These are phyloP conservation scores for Pseudogymnoascus sp. DNA, from an alignment of 2,329 filamentous ascomycete species.

Conservation along the genomic window DNA sequence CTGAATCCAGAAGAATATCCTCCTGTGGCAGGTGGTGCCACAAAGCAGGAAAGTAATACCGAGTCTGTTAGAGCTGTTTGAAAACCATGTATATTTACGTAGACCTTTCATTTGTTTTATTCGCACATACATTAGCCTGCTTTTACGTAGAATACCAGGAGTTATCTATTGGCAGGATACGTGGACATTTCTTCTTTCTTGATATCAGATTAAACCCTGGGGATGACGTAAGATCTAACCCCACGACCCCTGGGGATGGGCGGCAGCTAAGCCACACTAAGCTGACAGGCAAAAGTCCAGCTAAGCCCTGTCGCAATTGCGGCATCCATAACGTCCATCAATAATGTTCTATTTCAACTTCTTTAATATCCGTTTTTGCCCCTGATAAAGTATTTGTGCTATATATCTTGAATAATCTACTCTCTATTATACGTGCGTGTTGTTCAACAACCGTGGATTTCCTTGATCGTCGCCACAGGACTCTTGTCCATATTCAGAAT, in stretches of 20 bases:
- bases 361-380: neutral
- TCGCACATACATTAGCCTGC: neutral
- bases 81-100: neutral
- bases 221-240: neutral
- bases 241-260: neutral
- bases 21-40: neutral
- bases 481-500: neutral
- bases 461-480: neutral
- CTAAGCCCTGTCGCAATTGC: neutral
- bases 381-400: neutral
- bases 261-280: constrained; percentile 1
- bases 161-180: neutral
- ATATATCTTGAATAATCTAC: neutral
- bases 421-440: neutral
- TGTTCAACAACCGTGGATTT: neutral
- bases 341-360: neutral
- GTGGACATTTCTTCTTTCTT: neutral
- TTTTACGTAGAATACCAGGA: neutral
- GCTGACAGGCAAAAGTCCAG: neutral
- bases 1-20: neutral
- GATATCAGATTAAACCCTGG: neutral
- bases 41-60: neutral
- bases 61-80: neutral
- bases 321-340: neutral
- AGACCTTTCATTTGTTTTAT: neutral